Conservation (phyloP, 306 rosid genomes). For the Cyclanthera cordifolia region DNA sequence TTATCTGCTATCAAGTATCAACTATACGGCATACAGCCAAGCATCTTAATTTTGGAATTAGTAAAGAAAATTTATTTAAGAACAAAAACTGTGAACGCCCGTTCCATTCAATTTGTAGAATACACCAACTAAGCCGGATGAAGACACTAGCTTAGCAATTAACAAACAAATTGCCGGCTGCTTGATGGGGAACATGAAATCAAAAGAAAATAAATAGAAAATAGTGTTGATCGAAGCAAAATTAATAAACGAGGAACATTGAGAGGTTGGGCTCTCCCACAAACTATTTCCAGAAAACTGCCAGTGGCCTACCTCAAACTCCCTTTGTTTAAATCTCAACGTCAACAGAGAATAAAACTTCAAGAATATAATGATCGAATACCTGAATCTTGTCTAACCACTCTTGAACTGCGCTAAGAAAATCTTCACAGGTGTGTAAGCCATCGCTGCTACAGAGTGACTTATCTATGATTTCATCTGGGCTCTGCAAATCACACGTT, state of each 20-base stretch:
- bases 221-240: not conserved
- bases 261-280: not conserved
- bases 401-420: constrained; percentile 62
- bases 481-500: constrained; percentile 48
- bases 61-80: not conserved
- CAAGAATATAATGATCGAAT: constrained; percentile 6
- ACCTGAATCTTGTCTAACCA: constrained; percentile 94
- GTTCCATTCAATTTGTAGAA: not conserved
- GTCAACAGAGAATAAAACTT: not conserved
- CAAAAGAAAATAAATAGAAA: not conserved
- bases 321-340: not conserved
- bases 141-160: not conserved
- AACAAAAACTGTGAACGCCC: not conserved
- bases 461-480: constrained; percentile 73
- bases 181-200: not conserved
- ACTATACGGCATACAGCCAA: not conserved
- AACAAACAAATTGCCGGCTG: not conserved
- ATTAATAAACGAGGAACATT: not conserved
- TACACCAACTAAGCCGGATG: not conserved
- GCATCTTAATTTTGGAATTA: not conserved
- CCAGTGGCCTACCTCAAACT: not conserved
- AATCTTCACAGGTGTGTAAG: constrained; percentile 65
- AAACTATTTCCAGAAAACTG: constrained; percentile 7
- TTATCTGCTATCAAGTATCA: not conserved
- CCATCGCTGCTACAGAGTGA: constrained; percentile 68